Base-by-base conservation (phyloP, 257 asterid genomes). In the Mentha longifolia region DNA sequence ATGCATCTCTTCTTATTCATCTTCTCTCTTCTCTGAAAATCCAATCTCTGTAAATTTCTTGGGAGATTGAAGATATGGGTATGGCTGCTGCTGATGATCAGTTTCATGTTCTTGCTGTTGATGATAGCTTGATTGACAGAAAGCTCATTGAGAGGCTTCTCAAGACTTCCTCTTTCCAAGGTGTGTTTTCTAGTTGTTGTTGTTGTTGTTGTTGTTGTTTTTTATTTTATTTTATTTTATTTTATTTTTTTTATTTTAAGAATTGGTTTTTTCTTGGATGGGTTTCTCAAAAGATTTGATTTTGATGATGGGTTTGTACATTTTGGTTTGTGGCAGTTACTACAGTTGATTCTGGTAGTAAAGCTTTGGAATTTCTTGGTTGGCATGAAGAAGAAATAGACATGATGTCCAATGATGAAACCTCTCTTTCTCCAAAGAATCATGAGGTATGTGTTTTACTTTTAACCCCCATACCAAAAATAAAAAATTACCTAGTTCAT, bases 71-170 rank as follows among this genome's bases (percentile, higher is more conserved):
- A 56, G 68, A 60, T 66, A 77, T 78, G 79, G 86, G 72, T 20
- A 74, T 81, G 83, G 74, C 81, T 2, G 77, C 77, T 47, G 61
- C 82, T 31, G 88, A 83, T 77, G 58, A 75, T 37, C 84, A 84
- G 61, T 84, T 86, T 42, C 92, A 86, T 74, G 89, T 86, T 74
- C 87, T 86, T 45, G 92, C 92, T 61, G 92, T 86, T 60, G 92
- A 86, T 81, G 92, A 86, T 50, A 84, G 89, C 59, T 54, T 84
- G 33, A 85, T 86, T 71, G 92, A 86, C 57, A 84, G 92, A 74
- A 86, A 86, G 47, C 81, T 86, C 7, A 84, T 84, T 76, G 92
- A 86, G 78, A 84, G 82, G 63, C 76, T 86, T 14, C 85, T 86
- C 7, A 86, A 82, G 47, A 78, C 77, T 31, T 84, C 92, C 52